Conservation (phyloP, 495 filamentous ascomycete genomes). For the Jackrogersella multiformis region DNA sequence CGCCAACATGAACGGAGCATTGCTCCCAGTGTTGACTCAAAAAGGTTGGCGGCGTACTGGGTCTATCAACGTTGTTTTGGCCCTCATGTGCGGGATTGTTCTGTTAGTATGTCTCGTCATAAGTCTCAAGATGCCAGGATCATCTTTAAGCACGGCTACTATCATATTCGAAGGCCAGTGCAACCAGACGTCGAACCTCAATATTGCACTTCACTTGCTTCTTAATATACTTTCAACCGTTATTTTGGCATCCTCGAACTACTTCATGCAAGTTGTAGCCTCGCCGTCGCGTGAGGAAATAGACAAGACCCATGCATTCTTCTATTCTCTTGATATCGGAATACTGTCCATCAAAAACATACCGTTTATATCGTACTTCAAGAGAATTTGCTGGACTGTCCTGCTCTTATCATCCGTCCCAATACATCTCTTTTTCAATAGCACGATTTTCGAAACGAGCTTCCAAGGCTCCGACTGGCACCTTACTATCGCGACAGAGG, state of each 20-base stretch:
- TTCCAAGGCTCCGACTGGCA: constrained; percentile 16
- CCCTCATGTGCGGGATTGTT: not conserved
- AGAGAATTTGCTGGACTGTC: not conserved
- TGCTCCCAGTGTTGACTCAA: not conserved
- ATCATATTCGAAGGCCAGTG: constrained; percentile 17
- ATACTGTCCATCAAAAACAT: constrained; percentile 20
- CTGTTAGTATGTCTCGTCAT: constrained; percentile 8
- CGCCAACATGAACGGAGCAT: not conserved
- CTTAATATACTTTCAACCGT: constrained; percentile 50
- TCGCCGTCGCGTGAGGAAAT: constrained; percentile 25
- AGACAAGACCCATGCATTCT: not conserved
- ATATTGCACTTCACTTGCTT: constrained; percentile 39
- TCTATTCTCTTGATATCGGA: constrained; percentile 29
- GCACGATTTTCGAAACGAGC: constrained; percentile 17
- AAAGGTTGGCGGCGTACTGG: constrained; percentile 17
- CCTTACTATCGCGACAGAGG: constrained; percentile 18
- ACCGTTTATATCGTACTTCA: constrained; percentile 7
- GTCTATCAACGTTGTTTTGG: constrained; percentile 1
- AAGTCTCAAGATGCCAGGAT: not conserved
- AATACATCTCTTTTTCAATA: constrained; percentile 34
- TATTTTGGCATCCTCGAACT: constrained; percentile 51
- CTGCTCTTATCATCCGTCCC: constrained; percentile 21
- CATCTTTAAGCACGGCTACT: not conserved
- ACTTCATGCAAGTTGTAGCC: constrained; percentile 53
- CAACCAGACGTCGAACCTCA: not conserved